Base-by-base conservation (phyloP, 352 stramenopile species). In the Phytophthora megakarya region DNA sequence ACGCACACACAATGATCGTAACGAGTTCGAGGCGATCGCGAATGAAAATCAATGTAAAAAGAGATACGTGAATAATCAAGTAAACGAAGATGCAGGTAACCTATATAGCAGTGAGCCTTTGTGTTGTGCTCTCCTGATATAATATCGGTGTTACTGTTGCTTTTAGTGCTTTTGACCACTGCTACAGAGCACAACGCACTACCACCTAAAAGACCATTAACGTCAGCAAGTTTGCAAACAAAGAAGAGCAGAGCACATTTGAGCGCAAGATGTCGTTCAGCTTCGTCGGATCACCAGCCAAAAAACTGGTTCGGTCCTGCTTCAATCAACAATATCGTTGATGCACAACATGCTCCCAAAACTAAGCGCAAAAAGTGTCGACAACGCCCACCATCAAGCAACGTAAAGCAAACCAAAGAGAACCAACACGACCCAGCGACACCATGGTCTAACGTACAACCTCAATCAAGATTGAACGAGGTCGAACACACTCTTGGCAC, bases 221-320 rank as follows among this genome's bases (percentile, higher is more conserved):
- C 59, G 12, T 65, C 59, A 42, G 22, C 51, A 33, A 18, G 39
- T 2, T 37, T 59, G 7, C 43, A 60, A 13, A 23, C 48, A 39
- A 70, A 67, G 39, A 69, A 48, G 22, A 68, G 39, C 13, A 68
- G 51, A 65, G 50, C 32, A 4, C 39, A 50, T 26, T 48, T 65
- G 16, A 68, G 33, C 6, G 16, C 21, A 10, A 46, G 66, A 3
- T 70, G 60, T 18, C 40, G 38, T 15, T 71, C 66, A 21, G 54
- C 66, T 9, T 53, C 48, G 9, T 40, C 56, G 3, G 58, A 64
- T 55, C 38, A 40, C 6, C 61, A 65, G 6, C 44, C 61, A 0
- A 74, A 56, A 32, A 67, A 74, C 48, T 74, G 66, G 66, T 74
- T 74, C 12, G 37, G 23, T 57, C 61, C 66, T 18, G 58, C 66